These are phyloP conservation scores for Larix kaempferi DNA, from an alignment of 75 land plant species.

Conservation along the genomic window DNA sequence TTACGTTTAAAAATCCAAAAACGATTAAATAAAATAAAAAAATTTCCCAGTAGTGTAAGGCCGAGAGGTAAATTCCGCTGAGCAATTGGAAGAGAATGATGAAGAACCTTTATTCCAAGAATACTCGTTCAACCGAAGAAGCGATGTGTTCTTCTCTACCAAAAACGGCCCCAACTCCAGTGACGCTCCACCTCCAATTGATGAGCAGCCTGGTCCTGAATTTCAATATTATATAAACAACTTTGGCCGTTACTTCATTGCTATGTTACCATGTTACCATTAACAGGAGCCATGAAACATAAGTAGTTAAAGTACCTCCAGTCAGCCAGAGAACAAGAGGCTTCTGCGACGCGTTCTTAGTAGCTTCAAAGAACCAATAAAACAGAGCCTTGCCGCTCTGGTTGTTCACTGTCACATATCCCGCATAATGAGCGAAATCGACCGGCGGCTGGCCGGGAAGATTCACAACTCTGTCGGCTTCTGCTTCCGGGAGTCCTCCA, in stretches of 20 bases:
- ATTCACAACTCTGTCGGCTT: conserved; percentile 23
- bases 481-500: neutral
- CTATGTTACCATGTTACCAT: neutral
- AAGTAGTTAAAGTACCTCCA: conserved; percentile 33
- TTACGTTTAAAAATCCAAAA: too few species aligned
- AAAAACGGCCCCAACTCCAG: conserved; percentile 82
- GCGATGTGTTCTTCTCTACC: conserved; percentile 32
- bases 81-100: too few species aligned
- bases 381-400: conserved; percentile 36
- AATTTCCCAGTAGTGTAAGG: too few species aligned
- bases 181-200: conserved; percentile 69
- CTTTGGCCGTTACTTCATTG: neutral
- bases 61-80: too few species aligned
- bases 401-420: conserved; percentile 30
- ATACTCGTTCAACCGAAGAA: conserved; percentile 46
- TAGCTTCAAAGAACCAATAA: conserved; percentile 70
- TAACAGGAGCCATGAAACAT: neutral
- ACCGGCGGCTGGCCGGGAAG: conserved; percentile 61
- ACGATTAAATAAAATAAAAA: too few species aligned
- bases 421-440: conserved; percentile 45
- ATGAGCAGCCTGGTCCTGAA: conserved; percentile 93
- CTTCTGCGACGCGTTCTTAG: conserved; percentile 10
- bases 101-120: conserved; percentile 76
- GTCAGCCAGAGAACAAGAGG: conserved; percentile 75
- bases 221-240: neutral